Conservation (phyloP, 331 rosid species). For the Malus hybrid region DNA sequence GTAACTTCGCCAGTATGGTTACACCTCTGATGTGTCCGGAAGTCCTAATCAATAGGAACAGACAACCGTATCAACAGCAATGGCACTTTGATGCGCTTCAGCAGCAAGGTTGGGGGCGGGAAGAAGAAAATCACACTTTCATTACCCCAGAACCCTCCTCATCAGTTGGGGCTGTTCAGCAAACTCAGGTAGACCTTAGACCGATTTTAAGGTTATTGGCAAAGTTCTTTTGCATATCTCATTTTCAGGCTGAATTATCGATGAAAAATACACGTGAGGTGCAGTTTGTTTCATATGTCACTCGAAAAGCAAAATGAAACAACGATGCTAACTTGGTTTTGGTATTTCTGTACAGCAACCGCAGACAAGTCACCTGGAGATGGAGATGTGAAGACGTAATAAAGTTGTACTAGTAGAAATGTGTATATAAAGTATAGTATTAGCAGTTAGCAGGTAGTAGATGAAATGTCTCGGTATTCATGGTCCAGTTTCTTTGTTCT, state of each 20-base stretch:
- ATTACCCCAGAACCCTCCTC: slow-evolving; percentile 69
- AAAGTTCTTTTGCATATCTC: background rate
- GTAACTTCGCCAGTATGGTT: slow-evolving; percentile 54
- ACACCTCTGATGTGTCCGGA: slow-evolving; percentile 75
- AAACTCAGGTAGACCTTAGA: slow-evolving; percentile 60
- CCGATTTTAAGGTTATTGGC: background rate
- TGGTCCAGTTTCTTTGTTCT: slow-evolving; percentile 48
- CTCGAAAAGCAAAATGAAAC: background rate
- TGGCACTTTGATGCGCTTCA: slow-evolving; percentile 61
- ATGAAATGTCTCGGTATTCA: slow-evolving; percentile 32
- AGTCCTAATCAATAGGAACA: slow-evolving; percentile 43
- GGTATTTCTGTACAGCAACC: slow-evolving; percentile 54
- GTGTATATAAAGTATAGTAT: slow-evolving; percentile 74
- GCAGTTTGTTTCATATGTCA: background rate
- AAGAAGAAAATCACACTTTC: slow-evolving; percentile 61
- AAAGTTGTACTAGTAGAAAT: slow-evolving; percentile 45
- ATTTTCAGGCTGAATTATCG: background rate
- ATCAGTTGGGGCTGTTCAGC: slow-evolving; percentile 70
- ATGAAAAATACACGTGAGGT: background rate
- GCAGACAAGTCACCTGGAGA: slow-evolving; percentile 89
- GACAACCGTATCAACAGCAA: slow-evolving; percentile 74
- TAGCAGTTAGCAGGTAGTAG: slow-evolving; percentile 35
- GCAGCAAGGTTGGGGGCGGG: slow-evolving; percentile 71
- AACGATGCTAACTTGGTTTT: background rate
- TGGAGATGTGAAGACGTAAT: slow-evolving; percentile 68